Percentiles rank a stretch among this genome's conserved stretches.
Evolutionary conservation across 1,139 yeast species (phyloP).

Genomic region (Yamadazyma dushanensis): DNA sequence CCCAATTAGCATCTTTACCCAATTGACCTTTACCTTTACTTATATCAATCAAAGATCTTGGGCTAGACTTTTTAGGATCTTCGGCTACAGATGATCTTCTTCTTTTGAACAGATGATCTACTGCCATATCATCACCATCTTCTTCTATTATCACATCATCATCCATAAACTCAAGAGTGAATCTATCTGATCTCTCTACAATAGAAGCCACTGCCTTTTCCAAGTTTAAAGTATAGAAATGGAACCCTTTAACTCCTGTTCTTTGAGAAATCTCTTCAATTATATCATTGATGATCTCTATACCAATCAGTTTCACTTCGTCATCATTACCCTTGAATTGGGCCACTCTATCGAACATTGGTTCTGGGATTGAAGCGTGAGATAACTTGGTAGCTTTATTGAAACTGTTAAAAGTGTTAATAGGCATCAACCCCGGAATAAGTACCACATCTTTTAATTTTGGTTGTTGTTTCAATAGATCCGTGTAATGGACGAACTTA

Average conservation of each 20-base stretch:
- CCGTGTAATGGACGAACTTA: constrained; percentile 42
- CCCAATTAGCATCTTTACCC: constrained; percentile 97
- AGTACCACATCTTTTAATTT: constrained; percentile 52
- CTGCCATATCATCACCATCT: constrained; percentile 19
- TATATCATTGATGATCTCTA: constrained; percentile 65
- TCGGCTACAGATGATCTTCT: constrained; percentile 47
- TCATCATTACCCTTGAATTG: constrained; percentile 78
- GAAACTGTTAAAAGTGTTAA: constrained; percentile 82
- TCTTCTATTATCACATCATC: constrained; percentile 30
- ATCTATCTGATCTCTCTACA: constrained; percentile 56
- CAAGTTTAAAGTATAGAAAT: constrained; percentile 84
- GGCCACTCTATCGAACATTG: constrained; percentile 41
- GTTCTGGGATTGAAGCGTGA: constrained; percentile 78
- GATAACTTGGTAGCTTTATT: constrained; percentile 87
- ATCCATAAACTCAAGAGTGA: constrained; percentile 21
- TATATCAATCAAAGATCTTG: constrained; percentile 66
- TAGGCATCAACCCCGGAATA: constrained; percentile 96
- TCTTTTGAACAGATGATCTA: constrained; percentile 18
- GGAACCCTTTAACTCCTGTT: constrained; percentile 72
- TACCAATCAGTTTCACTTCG: constrained; percentile 80
- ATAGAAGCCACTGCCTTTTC: constrained; percentile 91
- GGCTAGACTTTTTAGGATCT: constrained; percentile 29
- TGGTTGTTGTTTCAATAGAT: constrained; percentile 30
- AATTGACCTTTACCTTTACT: constrained; percentile 82
- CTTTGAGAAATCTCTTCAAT: constrained; percentile 54